phyloP scores from a whole-genome alignment of 75 land plant genomes.

The Sequoiadendron giganteum region DNA sequence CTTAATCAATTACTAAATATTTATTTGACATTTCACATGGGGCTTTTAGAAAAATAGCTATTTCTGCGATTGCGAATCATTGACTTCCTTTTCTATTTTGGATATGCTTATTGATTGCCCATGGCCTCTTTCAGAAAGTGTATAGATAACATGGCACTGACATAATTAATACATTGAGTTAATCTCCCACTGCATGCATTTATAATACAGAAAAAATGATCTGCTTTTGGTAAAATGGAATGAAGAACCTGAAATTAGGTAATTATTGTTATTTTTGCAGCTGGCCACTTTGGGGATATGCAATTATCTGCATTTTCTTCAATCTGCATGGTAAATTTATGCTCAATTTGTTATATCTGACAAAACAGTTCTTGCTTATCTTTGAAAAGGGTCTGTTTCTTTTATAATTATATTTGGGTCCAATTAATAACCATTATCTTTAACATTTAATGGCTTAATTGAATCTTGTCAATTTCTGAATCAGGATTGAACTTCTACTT shows the following conservation, averaged over 20 bases:
- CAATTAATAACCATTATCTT: background rate
- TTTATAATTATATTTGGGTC: background rate
- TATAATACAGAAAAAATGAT: background rate
- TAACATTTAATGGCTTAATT: background rate
- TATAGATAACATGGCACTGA: background rate
- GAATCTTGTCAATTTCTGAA: slow-evolving; percentile 3
- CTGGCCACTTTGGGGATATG: slow-evolving; percentile 74
- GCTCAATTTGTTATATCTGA: background rate
- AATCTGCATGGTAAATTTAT: slow-evolving; percentile 61
- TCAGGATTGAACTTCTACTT: slow-evolving; percentile 85
- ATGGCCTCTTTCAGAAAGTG: background rate
- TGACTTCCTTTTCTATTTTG: background rate
- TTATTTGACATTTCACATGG: background rate
- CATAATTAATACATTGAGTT: background rate
- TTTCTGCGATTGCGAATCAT: background rate
- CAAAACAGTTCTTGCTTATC: background rate
- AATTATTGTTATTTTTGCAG: slow-evolving; percentile 33
- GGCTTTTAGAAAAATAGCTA: background rate
- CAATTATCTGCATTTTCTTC: slow-evolving; percentile 62
- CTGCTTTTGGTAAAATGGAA: background rate
- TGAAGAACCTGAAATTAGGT: background rate
- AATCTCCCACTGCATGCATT: background rate
- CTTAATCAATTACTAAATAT: background rate
- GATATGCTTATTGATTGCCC: background rate
- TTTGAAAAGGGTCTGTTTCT: background rate